Conservation (phyloP, 169 alveolate species). For the Plasmodium ovale region DNA sequence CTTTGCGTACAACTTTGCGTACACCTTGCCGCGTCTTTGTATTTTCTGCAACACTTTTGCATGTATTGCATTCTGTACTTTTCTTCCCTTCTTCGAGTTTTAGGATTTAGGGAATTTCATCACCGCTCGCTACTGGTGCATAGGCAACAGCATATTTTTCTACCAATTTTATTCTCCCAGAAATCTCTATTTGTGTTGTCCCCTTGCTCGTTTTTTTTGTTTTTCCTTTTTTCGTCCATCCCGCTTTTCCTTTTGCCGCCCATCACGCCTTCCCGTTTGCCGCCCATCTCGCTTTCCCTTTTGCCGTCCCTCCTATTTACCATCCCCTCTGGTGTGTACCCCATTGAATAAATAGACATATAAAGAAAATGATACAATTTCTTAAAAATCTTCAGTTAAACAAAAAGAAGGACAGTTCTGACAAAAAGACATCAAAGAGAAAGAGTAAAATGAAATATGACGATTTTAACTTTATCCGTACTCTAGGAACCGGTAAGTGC, state of each 20-base stretch:
- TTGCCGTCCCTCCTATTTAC: too few relatives aligned
- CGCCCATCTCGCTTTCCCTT: too few relatives aligned
- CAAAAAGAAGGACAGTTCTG: conserved; percentile 42
- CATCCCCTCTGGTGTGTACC: too few relatives aligned
- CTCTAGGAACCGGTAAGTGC: conserved; percentile 70
- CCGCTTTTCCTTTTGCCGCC: too few relatives aligned
- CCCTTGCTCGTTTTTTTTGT: neutral
- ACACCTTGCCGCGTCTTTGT: neutral
- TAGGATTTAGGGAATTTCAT: too few relatives aligned
- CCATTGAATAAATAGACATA: conserved; percentile 1
- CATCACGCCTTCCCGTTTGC: too few relatives aligned
- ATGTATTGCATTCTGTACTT: too few relatives aligned
- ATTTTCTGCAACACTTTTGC: neutral
- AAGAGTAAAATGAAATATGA: conserved; percentile 72
- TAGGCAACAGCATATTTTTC: too few relatives aligned
- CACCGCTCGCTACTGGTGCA: too few relatives aligned
- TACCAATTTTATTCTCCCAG: too few relatives aligned
- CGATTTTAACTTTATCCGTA: conserved; percentile 72
- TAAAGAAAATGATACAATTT: conserved; percentile 30
- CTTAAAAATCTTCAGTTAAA: conserved; percentile 49
- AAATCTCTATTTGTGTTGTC: too few relatives aligned
- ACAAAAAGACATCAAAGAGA: neutral
- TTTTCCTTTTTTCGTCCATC: neutral
- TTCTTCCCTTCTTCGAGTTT: too few relatives aligned
- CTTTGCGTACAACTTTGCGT: neutral